Conservation (phyloP, 78 protist genomes). For the Polysphondylium violaceum region DNA sequence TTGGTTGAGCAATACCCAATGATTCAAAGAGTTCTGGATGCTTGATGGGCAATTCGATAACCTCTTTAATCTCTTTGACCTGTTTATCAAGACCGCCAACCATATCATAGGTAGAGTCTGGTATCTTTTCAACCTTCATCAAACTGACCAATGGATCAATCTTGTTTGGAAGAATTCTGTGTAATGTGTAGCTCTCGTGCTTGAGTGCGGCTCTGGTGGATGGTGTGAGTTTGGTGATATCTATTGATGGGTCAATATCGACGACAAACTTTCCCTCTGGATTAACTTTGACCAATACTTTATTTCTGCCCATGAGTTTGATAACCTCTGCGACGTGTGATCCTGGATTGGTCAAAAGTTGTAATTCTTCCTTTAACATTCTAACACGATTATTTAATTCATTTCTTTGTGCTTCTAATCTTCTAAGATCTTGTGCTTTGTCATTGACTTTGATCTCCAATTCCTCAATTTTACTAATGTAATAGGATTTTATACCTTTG, state of each 20-base stretch:
- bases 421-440: slow-evolving; percentile 89
- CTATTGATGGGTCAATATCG: slow-evolving; percentile 95
- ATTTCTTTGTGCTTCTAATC: slow-evolving; percentile 98
- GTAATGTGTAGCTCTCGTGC: slow-evolving; percentile 93
- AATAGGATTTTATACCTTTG: slow-evolving; percentile 79
- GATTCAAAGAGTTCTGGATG: slow-evolving; percentile 99
- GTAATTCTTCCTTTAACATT: slow-evolving; percentile 96
- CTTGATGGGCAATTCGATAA: slow-evolving; percentile 99
- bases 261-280: slow-evolving; percentile 99
- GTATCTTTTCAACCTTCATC: slow-evolving; percentile 98
- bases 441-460: slow-evolving; percentile 80
- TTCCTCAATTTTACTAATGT: slow-evolving; percentile 74
- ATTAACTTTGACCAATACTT: slow-evolving; percentile 96
- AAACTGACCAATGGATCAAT: slow-evolving; percentile 84
- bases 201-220: slow-evolving; percentile 96
- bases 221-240: slow-evolving; percentile 87
- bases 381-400: slow-evolving; percentile 97
- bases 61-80: slow-evolving; percentile 98
- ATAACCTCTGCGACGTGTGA: slow-evolving; percentile 99
- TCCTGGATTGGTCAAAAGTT: slow-evolving; percentile 95
- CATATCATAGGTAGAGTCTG: slow-evolving; percentile 99
- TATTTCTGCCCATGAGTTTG: slow-evolving; percentile 96
- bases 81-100: slow-evolving; percentile 99
- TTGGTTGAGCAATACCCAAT: slow-evolving; percentile 99
- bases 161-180: slow-evolving; percentile 97